Base-by-base conservation (phyloP, 352 stramenopile species). In the Globisporangium viniferum region DNA sequence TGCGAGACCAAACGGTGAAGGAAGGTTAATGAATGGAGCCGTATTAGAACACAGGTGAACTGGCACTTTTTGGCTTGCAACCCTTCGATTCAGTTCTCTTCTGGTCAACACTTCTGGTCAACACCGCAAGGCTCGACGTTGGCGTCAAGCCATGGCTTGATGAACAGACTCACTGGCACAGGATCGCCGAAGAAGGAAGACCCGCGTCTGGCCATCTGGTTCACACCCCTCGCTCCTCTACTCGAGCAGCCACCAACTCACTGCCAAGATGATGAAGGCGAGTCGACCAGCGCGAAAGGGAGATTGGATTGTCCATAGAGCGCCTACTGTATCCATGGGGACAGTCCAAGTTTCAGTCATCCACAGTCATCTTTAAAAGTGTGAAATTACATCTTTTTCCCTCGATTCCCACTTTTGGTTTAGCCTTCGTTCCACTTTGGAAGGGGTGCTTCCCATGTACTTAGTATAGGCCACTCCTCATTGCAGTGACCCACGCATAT, bases 101-200 rank as follows among this genome's bases (percentile, higher is more conserved):
- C n/a, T n/a, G n/a, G n/a, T n/a, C n/a, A n/a, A n/a, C n/a, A n/a
- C 53, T 22, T 51, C 44, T 51, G 44, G 44, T 51, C 44, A 51
- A 22, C 44, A 51, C 6, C 7, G 5, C 44, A 49, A 49, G n/a
- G n/a, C n/a, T n/a, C n/a, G n/a, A n/a, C n/a, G 15, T 49, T 2
- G 3, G 5, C 6, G 41, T 49, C 41, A n/a, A 49, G 41, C 15
- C 39, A 48, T 18, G 41, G 41, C 39, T 49, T 49, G 41, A 49
- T 29, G 7, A 24, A 24, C 20, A 31, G 48, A 57, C 10, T 57
- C 22, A 57, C 51, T 33, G 51, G 51, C 48, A 27, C 48, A 29
- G 22, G 49, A 56, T 31, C 49, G 3, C 49, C n/a, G 33, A 29
- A 33, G 12, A 56, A 15, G 2, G 27, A 39, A 1, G 5, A 35